These are phyloP conservation scores for Thamnidium elegans DNA, from an alignment of 192 early-diverging fungal species.

Conservation along the genomic window DNA sequence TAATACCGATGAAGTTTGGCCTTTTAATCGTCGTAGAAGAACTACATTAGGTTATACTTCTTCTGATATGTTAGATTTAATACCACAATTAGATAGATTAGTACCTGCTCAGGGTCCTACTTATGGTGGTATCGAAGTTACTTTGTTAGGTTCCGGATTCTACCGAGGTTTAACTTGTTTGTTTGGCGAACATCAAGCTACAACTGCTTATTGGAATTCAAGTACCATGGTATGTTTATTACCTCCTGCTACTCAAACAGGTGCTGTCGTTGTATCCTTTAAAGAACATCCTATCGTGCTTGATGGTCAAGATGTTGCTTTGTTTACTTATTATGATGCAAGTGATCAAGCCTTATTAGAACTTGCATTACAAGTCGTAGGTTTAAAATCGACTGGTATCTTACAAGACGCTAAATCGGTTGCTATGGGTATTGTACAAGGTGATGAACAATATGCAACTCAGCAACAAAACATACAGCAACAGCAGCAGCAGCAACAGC, in stretches of 20 bases:
- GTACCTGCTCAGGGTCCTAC: constrained; percentile 84
- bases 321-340: constrained; percentile 52
- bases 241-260: constrained; percentile 72
- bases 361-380: constrained; percentile 84
- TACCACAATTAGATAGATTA: constrained; percentile 60
- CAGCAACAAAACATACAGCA: not conserved
- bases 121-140: constrained; percentile 82
- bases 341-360: constrained; percentile 89
- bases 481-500: constrained; percentile 32
- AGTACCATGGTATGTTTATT: constrained; percentile 80
- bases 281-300: constrained; percentile 49
- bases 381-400: constrained; percentile 78
- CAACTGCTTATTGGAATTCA: constrained; percentile 75
- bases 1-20: constrained; percentile 17
- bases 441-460: not conserved
- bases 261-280: constrained; percentile 65
- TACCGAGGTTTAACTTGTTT: constrained; percentile 61
- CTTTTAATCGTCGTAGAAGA: constrained; percentile 38
- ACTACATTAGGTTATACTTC: constrained; percentile 22
- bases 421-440: constrained; percentile 59
- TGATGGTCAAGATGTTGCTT: constrained; percentile 36
- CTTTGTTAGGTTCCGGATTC: constrained; percentile 81
- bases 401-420: constrained; percentile 72
- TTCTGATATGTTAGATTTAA: constrained; percentile 10
- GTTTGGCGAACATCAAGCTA: constrained; percentile 77